Base-by-base conservation (phyloP, 2,329 filamentous ascomycete species). In the Podosphaera aphanis region DNA sequence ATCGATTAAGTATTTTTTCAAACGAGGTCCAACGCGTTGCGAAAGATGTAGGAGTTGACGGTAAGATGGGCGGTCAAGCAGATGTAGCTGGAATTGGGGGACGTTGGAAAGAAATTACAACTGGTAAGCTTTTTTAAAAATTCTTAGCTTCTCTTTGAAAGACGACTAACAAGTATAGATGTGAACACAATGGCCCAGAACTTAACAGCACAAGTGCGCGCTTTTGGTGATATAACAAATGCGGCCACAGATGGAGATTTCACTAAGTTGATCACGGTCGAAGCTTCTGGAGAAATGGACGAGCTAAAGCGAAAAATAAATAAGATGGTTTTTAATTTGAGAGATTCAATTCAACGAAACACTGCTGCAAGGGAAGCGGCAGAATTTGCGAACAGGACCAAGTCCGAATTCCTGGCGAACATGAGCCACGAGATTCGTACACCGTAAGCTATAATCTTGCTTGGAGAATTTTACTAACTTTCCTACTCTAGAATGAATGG, bases 261-360 rank as follows among this genome's bases (percentile, higher is more conserved):
- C 61, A 93, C 84, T 20, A 93, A 94, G 60, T 76, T 92, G 48
- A 88, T 98, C 60, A 93, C 90, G 42, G 88, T 98, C 16, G 86
- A 94, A 61, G 90, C 90, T 18, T 94, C 88, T 11, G 90, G 90
- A 51, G 90, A 98, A 63, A 95, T 98, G 90, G 90, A 95, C 63
- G 88, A 95, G 62, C 70, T 98, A 55, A 98, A 98, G 65, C 78
- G 86, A 57, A 95, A 95, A 69, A 95, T 98, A 71, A 98, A 95
- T 61, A 83, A 92, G 66, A 98, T 98, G 90, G 86, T 95, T 45
- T 90, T 83, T 60, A 93, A 93, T 59, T 66, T 98, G 50, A 71
- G 88, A 54, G 90, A 95, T 63, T 92, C 83, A 69, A 94, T 98
- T 54, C 86, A 95, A 61, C 77, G 85, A 60, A 98, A 95, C 61